Evolutionary conservation across 202 grass and related monocot genomes (phyloP).

Genomic region (Thinopyrum obtusiflorum): DNA sequence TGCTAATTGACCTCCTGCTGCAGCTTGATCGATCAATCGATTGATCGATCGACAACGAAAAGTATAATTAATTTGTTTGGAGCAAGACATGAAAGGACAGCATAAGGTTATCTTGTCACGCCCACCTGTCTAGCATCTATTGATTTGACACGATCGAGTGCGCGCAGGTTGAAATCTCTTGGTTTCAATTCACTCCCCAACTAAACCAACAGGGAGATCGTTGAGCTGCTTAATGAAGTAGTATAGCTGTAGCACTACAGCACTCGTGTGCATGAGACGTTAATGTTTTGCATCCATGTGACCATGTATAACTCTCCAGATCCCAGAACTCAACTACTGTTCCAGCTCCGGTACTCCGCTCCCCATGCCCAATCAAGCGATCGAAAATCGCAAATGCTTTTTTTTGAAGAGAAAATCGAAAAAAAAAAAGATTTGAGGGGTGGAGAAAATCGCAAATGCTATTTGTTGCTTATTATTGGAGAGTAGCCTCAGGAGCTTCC

Average conservation of each 20-base stretch:
- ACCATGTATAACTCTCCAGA: too few species aligned
- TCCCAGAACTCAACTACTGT: too few species aligned
- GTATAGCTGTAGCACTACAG: not conserved
- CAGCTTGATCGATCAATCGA: not conserved
- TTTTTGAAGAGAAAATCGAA: too few species aligned
- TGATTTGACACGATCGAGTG: slow-evolving; percentile 27
- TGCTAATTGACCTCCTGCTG: not conserved
- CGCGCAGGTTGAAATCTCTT: slow-evolving; percentile 8
- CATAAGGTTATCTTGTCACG: slow-evolving; percentile 27
- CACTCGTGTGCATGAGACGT: not conserved
- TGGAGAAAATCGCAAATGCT: too few species aligned
- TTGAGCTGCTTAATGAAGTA: not conserved
- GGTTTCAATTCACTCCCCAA: slow-evolving; percentile 2
- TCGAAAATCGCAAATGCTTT: too few species aligned
- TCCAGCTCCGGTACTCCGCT: too few species aligned
- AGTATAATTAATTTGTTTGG: not conserved
- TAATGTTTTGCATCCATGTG: too few species aligned
- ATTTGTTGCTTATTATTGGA: too few species aligned
- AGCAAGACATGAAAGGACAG: slow-evolving; percentile 12
- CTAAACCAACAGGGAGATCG: not conserved
- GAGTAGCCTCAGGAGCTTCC: too few species aligned
- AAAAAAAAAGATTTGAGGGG: too few species aligned
- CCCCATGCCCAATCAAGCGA: too few species aligned
- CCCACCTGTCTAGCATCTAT: not conserved
- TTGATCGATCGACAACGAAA: slow-evolving; percentile 15